Conservation (phyloP, 164 flowering plant species). For the Akebia trifoliata region DNA sequence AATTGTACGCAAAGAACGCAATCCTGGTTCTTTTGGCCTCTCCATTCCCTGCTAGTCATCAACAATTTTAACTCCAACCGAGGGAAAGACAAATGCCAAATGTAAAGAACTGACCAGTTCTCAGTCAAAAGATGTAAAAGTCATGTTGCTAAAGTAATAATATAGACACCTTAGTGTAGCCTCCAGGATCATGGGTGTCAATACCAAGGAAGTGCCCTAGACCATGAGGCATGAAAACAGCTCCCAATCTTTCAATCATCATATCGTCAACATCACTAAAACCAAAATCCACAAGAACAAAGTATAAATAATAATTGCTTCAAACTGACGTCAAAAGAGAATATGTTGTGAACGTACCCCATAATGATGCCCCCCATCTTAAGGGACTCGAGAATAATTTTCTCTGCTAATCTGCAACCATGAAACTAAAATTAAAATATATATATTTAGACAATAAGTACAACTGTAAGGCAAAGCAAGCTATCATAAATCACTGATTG, state of each 20-base stretch:
- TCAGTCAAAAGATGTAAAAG: too few species aligned
- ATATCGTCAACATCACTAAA: conserved; percentile 75
- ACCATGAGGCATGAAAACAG: conserved; percentile 97
- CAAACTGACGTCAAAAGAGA: conserved; percentile 6
- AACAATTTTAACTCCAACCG: not conserved
- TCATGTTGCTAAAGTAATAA: not conserved
- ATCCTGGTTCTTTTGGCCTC: conserved; percentile 79
- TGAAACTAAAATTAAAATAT: not conserved
- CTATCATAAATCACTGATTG: too few species aligned
- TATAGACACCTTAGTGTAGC: conserved; percentile 59
- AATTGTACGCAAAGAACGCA: conserved; percentile 61
- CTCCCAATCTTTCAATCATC: conserved; percentile 78
- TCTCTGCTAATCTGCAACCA: conserved; percentile 76
- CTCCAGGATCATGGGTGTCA: conserved; percentile 98
- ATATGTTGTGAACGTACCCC: conserved; percentile 45
- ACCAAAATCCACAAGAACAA: conserved; percentile 1
- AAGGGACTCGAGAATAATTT: conserved; percentile 57
- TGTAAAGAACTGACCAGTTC: not conserved
- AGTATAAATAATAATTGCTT: not conserved
- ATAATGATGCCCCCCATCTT: conserved; percentile 45
- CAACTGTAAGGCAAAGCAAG: too few species aligned
- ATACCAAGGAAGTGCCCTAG: conserved; percentile 89
- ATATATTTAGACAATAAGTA: too few species aligned
- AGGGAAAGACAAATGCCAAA: conserved; percentile 3
- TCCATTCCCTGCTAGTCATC: conserved; percentile 52